Evolutionary conservation across 106 monocot species (phyloP).

Genomic region (Dendrobium nobile): DNA sequence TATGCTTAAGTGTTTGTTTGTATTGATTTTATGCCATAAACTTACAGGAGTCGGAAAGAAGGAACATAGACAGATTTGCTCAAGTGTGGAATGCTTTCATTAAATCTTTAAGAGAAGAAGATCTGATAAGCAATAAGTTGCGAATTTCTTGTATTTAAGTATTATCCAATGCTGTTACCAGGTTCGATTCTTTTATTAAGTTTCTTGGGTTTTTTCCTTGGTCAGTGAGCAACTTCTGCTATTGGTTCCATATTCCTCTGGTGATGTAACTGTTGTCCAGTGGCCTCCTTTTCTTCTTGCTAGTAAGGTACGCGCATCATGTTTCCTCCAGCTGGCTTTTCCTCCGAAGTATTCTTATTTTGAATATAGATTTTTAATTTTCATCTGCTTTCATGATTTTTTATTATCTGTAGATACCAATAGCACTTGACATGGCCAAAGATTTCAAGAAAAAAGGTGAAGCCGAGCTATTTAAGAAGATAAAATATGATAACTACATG

Average conservation of each 20-base stretch:
- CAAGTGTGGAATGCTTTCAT: conserved; percentile 87
- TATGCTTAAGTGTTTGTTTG: neutral
- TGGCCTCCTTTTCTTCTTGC: conserved; percentile 99
- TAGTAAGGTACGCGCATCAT: conserved; percentile 56
- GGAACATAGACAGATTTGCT: conserved; percentile 70
- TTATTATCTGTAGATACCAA: conserved; percentile 57
- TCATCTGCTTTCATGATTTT: neutral
- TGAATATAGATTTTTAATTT: neutral
- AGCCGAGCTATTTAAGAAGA: conserved; percentile 65
- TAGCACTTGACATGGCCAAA: conserved; percentile 94
- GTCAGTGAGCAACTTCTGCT: conserved; percentile 73
- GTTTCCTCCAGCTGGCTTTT: neutral
- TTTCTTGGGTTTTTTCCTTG: conserved; percentile 12
- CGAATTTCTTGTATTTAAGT: neutral
- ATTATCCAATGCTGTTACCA: neutral
- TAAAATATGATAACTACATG: conserved; percentile 81
- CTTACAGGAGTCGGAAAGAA: conserved; percentile 50
- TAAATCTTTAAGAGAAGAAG: conserved; percentile 62
- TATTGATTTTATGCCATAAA: conserved; percentile 11
- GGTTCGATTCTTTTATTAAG: conserved; percentile 1
- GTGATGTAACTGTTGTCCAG: conserved; percentile 65
- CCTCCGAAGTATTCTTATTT: neutral
- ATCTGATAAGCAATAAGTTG: conserved; percentile 78
- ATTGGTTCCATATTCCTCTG: conserved; percentile 78
- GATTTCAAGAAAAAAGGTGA: conserved; percentile 80